Conservation (phyloP, 805 yeast genomes). For the Cyberlindnera saturnus region DNA sequence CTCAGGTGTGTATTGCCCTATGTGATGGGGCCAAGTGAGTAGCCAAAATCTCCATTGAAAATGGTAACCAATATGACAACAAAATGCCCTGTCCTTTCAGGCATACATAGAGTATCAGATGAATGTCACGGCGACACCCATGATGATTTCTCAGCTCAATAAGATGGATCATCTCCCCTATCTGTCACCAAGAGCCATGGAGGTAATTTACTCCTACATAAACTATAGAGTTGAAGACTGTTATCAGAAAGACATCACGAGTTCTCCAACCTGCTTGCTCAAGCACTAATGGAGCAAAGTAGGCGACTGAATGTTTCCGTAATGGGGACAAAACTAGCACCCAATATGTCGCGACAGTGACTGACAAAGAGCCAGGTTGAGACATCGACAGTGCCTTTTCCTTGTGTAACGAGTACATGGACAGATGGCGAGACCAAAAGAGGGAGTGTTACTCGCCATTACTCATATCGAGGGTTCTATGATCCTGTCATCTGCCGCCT, state of each 20-base stretch:
- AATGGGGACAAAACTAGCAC: too few species aligned
- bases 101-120: slow-evolving; percentile 58
- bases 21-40: slow-evolving; percentile 92
- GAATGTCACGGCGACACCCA: slow-evolving; percentile 64
- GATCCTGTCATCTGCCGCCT: too few species aligned
- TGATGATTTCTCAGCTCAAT: slow-evolving; percentile 68
- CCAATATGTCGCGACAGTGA: too few species aligned
- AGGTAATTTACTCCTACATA: slow-evolving; percentile 68
- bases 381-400: too few species aligned
- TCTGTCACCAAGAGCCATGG: slow-evolving; percentile 88
- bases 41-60: slow-evolving; percentile 87
- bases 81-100: slow-evolving; percentile 51
- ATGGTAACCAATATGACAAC: slow-evolving; percentile 75
- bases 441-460: too few species aligned
- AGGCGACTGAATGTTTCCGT: too few species aligned
- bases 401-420: too few species aligned
- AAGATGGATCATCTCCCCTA: slow-evolving; percentile 92
- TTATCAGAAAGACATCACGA: slow-evolving; percentile 80
- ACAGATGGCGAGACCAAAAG: too few species aligned
- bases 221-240: slow-evolving; percentile 67
- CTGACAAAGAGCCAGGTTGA: too few species aligned
- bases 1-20: slow-evolving; percentile 85
- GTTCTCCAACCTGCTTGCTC: slow-evolving; percentile 96
- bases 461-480: too few species aligned
- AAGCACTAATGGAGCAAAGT: slow-evolving; percentile 90